Base-by-base conservation (phyloP, 2,329 filamentous ascomycete genomes). In the Fusarium heterosporum region DNA sequence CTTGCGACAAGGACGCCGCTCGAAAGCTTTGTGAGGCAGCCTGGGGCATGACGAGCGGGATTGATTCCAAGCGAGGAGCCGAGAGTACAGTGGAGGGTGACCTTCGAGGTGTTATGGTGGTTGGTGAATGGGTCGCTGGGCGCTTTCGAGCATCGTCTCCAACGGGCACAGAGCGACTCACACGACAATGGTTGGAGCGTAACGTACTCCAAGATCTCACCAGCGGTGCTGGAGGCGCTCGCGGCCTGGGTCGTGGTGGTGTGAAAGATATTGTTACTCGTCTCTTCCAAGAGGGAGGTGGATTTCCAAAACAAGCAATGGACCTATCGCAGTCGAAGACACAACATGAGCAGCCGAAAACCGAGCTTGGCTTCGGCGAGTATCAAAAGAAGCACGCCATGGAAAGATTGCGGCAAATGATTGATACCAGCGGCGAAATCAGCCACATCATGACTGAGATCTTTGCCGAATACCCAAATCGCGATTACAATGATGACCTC, bases 401-500 rank as follows among this genome's bases (percentile, higher is more conserved):
- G 83, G 85, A 90, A 43, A 86, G 90, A 16, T 81, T 95, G 16
- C 82, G 87, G 43, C 88, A 93, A 72, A 92, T 96, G 86, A 82
- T 94, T 29, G 90, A 94, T 64, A 91, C 91, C 1, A 90, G 89
- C 73, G 92, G 92, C 38, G 93, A 96, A 60, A 87, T 89, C 42
- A 91, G 93, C 74, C 87, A 90, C 60, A 90, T 96, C 72, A 84
- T 95, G 74, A 89, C 88, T 17, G 92, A 98, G 64, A 90, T 96
- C 71, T 97, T 97, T 74, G 84, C 91, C 22, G 87, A 91, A 68
- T 99, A 97, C 76, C 93, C 95, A 0, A 89, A 88, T 40, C 92
- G 93, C 71, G 89, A 93, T 19, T 99, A 91, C 78, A 96, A 97
- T 80, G 96, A 99, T 76, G 96, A 99, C 77, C 91, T 90, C 1